These are phyloP conservation scores for Lecanoromycetidae sp. DNA, from an alignment of 2,329 filamentous ascomycete species.

Conservation along the genomic window DNA sequence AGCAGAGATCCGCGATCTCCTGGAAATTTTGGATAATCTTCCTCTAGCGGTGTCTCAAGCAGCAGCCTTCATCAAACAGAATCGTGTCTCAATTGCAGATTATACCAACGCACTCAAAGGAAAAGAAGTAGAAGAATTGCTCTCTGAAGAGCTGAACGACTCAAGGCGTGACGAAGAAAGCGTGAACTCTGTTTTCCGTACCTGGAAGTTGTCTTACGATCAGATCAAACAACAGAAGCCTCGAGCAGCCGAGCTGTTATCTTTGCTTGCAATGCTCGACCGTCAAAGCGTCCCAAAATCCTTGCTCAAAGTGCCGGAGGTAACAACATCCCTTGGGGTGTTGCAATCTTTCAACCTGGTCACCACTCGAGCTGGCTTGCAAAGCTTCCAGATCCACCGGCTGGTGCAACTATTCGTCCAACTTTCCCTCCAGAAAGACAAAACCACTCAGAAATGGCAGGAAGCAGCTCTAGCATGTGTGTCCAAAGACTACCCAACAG, in stretches of 20 bases:
- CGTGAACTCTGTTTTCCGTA: slow-evolving; percentile 17
- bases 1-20: slow-evolving; percentile 10
- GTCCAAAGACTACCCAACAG: slow-evolving; percentile 2
- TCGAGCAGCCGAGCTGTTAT: slow-evolving; percentile 16
- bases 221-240: slow-evolving; percentile 14
- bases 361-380: not conserved
- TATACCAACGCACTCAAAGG: not conserved
- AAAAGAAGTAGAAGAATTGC: slow-evolving; percentile 6
- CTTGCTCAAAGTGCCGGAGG: slow-evolving; percentile 7
- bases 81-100: not conserved
- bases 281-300: slow-evolving; percentile 16
- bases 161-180: slow-evolving; percentile 13
- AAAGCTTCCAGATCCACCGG: slow-evolving; percentile 2
- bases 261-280: slow-evolving; percentile 16
- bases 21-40: slow-evolving; percentile 14
- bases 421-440: slow-evolving; percentile 4
- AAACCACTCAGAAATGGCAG: slow-evolving; percentile 2
- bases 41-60: slow-evolving; percentile 20
- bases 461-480: slow-evolving; percentile 3
- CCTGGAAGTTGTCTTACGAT: slow-evolving; percentile 19
- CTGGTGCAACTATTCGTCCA: slow-evolving; percentile 6
- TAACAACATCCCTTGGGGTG: not conserved
- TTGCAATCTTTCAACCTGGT: slow-evolving; percentile 5
- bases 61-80: slow-evolving; percentile 15
- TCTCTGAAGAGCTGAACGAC: slow-evolving; percentile 16